These are phyloP conservation scores for Neurospora tetrasperma DNA, from an alignment of 495 filamentous ascomycete species.

Conservation along the genomic window DNA sequence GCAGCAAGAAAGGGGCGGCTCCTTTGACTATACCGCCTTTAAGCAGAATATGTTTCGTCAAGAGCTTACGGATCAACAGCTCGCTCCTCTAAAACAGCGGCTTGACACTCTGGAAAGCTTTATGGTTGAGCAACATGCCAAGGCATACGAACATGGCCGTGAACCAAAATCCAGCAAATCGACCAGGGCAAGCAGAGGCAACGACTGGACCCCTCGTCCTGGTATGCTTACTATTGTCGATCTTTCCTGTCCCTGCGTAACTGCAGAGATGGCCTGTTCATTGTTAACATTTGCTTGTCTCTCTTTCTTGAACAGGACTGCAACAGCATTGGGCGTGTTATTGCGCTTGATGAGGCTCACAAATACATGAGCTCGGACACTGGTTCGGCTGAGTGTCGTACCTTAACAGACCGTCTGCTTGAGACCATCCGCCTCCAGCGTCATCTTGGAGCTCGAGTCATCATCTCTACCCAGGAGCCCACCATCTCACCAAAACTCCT, in stretches of 20 bases:
- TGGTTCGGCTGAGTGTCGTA: constrained; percentile 28
- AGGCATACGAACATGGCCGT: not conserved
- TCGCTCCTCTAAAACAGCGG: constrained; percentile 42
- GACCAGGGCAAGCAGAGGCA: constrained; percentile 11
- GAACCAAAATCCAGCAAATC: not conserved
- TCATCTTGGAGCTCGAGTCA: constrained; percentile 52
- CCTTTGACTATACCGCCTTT: constrained; percentile 48
- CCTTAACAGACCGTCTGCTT: constrained; percentile 57
- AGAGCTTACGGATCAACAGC: constrained; percentile 36
- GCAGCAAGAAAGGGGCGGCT: constrained; percentile 24
- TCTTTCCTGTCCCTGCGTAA: constrained; percentile 62
- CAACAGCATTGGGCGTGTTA: constrained; percentile 26
- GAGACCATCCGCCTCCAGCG: constrained; percentile 59
- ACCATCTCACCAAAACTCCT: constrained; percentile 60
- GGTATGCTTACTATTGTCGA: constrained; percentile 63
- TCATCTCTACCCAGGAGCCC: constrained; percentile 74
- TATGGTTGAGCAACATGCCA: constrained; percentile 32
- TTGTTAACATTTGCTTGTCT: constrained; percentile 58
- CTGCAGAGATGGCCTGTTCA: constrained; percentile 52
- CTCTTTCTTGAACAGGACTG: constrained; percentile 47
- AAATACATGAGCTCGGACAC: constrained; percentile 26
- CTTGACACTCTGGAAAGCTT: constrained; percentile 50
- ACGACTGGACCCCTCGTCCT: constrained; percentile 28
- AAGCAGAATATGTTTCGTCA: constrained; percentile 19
- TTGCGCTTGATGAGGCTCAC: constrained; percentile 34